Evolutionary conservation across 768 basidiomycete genomes (phyloP).

Genomic region (Trametes cingulata): DNA sequence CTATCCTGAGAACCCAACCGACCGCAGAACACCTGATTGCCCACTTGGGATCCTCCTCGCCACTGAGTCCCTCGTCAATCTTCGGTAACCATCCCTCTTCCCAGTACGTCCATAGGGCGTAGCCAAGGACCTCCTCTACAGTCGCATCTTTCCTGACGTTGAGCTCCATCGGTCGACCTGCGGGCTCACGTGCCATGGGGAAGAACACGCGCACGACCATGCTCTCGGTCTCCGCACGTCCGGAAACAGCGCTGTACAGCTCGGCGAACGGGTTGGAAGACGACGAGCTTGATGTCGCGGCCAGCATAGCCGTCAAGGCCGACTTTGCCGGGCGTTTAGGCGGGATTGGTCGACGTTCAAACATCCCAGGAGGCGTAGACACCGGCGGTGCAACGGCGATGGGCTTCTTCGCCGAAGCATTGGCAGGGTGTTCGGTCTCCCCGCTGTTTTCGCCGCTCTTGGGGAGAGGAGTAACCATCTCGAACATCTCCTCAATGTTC

Average conservation of each 20-base stretch:
- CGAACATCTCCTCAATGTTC: constrained; percentile 47
- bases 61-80: constrained; percentile 63
- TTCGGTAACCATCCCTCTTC: constrained; percentile 82
- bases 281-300: constrained; percentile 55
- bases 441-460: constrained; percentile 2
- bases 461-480: constrained; percentile 50
- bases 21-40: constrained; percentile 64
- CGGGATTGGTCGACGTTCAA: constrained; percentile 52
- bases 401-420: constrained; percentile 22
- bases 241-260: constrained; percentile 82
- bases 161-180: constrained; percentile 63
- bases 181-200: constrained; percentile 70
- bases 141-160: constrained; percentile 85
- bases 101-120: constrained; percentile 90
- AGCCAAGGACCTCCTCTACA: constrained; percentile 95
- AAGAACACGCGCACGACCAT: constrained; percentile 81
- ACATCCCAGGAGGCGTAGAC: constrained; percentile 34
- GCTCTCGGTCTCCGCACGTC: constrained; percentile 59
- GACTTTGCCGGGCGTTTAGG: constrained; percentile 53
- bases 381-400: neutral
- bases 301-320: constrained; percentile 73
- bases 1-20: constrained; percentile 92
- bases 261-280: constrained; percentile 87
- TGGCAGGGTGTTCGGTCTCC: constrained; percentile 18
- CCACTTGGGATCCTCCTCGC: constrained; percentile 63